Evolutionary conservation across 1,284 basidiomycete species (phyloP), one percentile per base, ranked within the genome.

Genomic region (Trametes polyzona): DNA sequence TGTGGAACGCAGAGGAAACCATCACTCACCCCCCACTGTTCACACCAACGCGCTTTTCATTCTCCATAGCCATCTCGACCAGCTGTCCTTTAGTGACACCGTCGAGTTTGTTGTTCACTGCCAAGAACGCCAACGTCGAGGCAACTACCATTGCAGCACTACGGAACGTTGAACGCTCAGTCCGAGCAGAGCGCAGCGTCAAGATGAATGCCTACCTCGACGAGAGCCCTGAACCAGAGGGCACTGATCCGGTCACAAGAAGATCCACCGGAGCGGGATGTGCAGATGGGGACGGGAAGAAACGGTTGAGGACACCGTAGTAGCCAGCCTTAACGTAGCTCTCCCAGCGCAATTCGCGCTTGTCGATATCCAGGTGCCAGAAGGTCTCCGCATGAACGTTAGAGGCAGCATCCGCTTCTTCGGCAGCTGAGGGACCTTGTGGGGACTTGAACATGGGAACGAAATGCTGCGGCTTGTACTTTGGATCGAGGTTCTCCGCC

Each of bases 101-200:
- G 23, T 72, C 68, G 9, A 88, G 81, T 65, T 89, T 86, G 52
- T 83, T 82, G 63, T 94, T 93, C 41, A 87, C 84, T 9, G 84
- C 84, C 29, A 95, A 76, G 67, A 93, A 91, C 0, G 87, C 82
- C 33, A 95, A 78, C 0, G 91, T 91, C 29, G 89, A 90, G 0
- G 89, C 87, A 14, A 94, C 91, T 30, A 93, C 90, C 83, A 95
- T 89, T 0, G 93, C 93, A 0, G 91, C 90, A 66, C 89, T 90
- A 23, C 2, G 3, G 24, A 5, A 17, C 9, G n/a, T 30, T 35
- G n/a, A 42, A n/a, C n/a, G n/a, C n/a, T 35, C 16, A 44, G 29
- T 32, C 21, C n/a, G 26, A 16, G 26, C 27, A 33, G 14, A 32
- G 21, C 2, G 5, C 17, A 41, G 30, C 54, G 23, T 44, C 41